Conservation (phyloP, 164 flowering plant species). For the Euptelea pleiosperma region DNA sequence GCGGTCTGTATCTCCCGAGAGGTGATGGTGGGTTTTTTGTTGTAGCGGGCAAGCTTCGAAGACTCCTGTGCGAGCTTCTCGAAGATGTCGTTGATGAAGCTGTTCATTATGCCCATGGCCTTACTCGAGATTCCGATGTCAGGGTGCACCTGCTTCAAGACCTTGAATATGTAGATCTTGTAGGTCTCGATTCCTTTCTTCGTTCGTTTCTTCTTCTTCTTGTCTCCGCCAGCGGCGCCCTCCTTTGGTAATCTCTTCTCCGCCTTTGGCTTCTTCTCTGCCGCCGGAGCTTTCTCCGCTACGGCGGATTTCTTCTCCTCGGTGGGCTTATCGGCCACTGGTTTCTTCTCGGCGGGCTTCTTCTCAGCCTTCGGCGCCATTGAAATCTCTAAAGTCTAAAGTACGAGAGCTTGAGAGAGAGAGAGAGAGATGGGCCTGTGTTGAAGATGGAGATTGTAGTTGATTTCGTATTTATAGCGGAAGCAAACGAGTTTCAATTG, state of each 20-base stretch:
- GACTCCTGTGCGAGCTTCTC: constrained; percentile 48
- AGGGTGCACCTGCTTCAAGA: constrained; percentile 42
- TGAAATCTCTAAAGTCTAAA: too few species aligned
- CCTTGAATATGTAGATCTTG: constrained; percentile 39
- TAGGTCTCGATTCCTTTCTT: too few species aligned
- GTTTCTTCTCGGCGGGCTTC: too few species aligned
- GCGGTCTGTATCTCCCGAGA: too few species aligned
- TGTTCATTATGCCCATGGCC: constrained; percentile 49
- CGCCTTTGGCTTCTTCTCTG: too few species aligned
- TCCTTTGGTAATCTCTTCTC: constrained; percentile 32
- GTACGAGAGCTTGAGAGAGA: too few species aligned
- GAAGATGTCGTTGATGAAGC: too few species aligned
- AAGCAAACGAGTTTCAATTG: not conserved
- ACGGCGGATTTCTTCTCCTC: constrained; percentile 29
- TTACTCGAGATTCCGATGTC: constrained; percentile 44
- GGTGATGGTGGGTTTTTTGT: too few species aligned
- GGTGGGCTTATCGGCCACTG: too few species aligned
- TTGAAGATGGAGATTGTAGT: not conserved
- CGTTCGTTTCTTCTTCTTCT: constrained; percentile 29
- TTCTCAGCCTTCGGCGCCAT: too few species aligned
- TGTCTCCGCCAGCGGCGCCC: constrained; percentile 15
- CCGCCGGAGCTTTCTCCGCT: too few species aligned
- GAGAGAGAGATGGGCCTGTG: too few species aligned
- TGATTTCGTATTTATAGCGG: constrained; percentile 3
- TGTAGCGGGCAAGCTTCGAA: constrained; percentile 41